Evolutionary conservation across 129 eudicot genomes (phyloP), one percentile per base, ranked within the genome.

Genomic region (Flaveria sonorensis): DNA sequence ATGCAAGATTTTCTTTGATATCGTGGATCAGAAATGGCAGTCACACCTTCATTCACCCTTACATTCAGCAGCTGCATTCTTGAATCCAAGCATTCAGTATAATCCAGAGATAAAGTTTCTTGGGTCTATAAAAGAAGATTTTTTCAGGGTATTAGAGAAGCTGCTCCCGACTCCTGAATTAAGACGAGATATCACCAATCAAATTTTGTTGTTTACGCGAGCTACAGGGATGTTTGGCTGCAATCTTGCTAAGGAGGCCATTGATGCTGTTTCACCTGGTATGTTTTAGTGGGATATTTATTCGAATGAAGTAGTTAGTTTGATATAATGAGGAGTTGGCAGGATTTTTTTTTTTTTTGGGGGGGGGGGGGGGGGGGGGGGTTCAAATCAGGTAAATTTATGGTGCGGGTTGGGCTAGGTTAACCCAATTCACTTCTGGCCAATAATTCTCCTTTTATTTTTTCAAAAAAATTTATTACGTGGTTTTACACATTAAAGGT

Each of bases 201-300:
- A 93, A 73, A 93, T 93, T 45, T 82, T 93, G 56, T 57, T 88
- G 74, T 93, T 85, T 79, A 79, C 89, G 10, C 81, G 98, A 66
- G 97, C 95, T 30, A 83, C 77, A 0, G 98, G 98, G 81, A 85
- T 93, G 97, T 93, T 93, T 86, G 96, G 98, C 23, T 93, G 98
- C 76, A 93, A 86, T 74, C 97, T 93, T 36, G 96, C 98, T 1
- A 93, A 90, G 84, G 98, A 93, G 83, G 97, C 97, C 32, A 85
- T 89, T 20, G 97, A 90, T 85, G 63, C 96, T 66, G 96, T 93
- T 78, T 47, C 97, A 42, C 97, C 97, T 71, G 97, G 98, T 93
- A 76, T 10, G 81, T 74, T 20, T 77, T 43, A 30, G 10, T 61
- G 62, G 62, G 32, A 9, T 50, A 30, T 48, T 77, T 24, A 13